These are phyloP conservation scores for Epichloe coenophiala DNA, from an alignment of 2,329 filamentous ascomycete species.

Conservation along the genomic window DNA sequence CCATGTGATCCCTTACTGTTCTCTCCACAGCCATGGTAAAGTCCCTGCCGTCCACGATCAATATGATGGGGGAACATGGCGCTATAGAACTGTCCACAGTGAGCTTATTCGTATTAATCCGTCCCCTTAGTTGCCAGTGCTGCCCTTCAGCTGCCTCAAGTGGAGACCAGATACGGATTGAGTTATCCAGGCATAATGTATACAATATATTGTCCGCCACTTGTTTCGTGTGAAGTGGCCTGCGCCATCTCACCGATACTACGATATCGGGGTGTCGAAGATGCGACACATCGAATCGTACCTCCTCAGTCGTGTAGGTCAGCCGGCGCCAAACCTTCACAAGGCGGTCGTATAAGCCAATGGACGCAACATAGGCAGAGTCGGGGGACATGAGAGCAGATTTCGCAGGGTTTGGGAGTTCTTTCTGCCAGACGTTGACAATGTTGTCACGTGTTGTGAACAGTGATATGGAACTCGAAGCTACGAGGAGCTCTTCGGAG, in stretches of 20 bases:
- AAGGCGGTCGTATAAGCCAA: constrained; percentile 63
- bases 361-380: constrained; percentile 72
- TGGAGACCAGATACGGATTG: constrained; percentile 71
- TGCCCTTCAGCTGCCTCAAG: constrained; percentile 59
- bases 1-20: constrained; percentile 49
- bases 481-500: constrained; percentile 72
- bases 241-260: constrained; percentile 77
- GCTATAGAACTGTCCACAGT: constrained; percentile 35
- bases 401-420: constrained; percentile 58
- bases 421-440: constrained; percentile 57
- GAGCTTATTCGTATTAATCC: constrained; percentile 61
- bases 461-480: constrained; percentile 55
- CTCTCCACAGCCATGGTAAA: constrained; percentile 66
- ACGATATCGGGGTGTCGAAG: constrained; percentile 71
- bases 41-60: constrained; percentile 71
- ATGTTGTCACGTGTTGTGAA: constrained; percentile 41
- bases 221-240: constrained; percentile 63
- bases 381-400: constrained; percentile 74
- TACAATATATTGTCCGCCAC: constrained; percentile 78
- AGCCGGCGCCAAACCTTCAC: constrained; percentile 89
- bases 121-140: constrained; percentile 65
- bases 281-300: constrained; percentile 82
- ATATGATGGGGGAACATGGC: constrained; percentile 32
- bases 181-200: constrained; percentile 70
- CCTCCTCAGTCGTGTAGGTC: constrained; percentile 69